Evolutionary conservation across 495 filamentous ascomycete genomes (phyloP).

Genomic region (Cercophora samala): DNA sequence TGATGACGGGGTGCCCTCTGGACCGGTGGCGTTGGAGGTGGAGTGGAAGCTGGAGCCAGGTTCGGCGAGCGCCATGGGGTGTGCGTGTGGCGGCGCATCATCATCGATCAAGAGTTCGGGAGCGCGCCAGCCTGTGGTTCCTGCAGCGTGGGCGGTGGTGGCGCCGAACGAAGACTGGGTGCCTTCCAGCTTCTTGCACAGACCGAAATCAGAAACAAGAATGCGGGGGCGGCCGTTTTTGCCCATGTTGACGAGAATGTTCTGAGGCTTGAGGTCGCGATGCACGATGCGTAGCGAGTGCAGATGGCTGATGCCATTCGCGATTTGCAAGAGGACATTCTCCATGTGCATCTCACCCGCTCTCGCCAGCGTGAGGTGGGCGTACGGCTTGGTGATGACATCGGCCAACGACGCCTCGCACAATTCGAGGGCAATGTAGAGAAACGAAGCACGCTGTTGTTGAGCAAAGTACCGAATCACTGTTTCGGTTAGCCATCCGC

Average conservation of each 20-base stretch:
- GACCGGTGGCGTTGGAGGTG: slow-evolving; percentile 42
- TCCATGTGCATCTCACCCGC: slow-evolving; percentile 57
- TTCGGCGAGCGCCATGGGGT: slow-evolving; percentile 31
- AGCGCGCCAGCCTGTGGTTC: slow-evolving; percentile 93
- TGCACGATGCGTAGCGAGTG: slow-evolving; percentile 94
- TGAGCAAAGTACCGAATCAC: slow-evolving; percentile 95
- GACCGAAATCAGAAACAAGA: slow-evolving; percentile 93
- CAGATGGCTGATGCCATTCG: slow-evolving; percentile 79
- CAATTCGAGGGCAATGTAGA: slow-evolving; percentile 95
- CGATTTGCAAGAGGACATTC: slow-evolving; percentile 77
- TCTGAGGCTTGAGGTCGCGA: slow-evolving; percentile 95
- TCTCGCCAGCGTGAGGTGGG: slow-evolving; percentile 47
- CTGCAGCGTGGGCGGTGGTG: slow-evolving; percentile 88
- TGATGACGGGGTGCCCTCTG: slow-evolving; percentile 33
- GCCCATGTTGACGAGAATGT: slow-evolving; percentile 75
- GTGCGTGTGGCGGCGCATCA: slow-evolving; percentile 38
- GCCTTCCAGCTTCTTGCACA: slow-evolving; percentile 97
- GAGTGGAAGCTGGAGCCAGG: slow-evolving; percentile 43
- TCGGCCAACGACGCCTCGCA: slow-evolving; percentile 92
- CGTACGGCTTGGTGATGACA: slow-evolving; percentile 65
- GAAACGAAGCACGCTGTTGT: slow-evolving; percentile 80
- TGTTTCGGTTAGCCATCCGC: slow-evolving; percentile 30
- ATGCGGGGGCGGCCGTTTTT: slow-evolving; percentile 65
- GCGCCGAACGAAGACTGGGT: slow-evolving; percentile 92
- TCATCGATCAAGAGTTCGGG: slow-evolving; percentile 89